These are phyloP conservation scores for Sarcodon aspratus DNA, from an alignment of 768 basidiomycete genomes.

Conservation along the genomic window DNA sequence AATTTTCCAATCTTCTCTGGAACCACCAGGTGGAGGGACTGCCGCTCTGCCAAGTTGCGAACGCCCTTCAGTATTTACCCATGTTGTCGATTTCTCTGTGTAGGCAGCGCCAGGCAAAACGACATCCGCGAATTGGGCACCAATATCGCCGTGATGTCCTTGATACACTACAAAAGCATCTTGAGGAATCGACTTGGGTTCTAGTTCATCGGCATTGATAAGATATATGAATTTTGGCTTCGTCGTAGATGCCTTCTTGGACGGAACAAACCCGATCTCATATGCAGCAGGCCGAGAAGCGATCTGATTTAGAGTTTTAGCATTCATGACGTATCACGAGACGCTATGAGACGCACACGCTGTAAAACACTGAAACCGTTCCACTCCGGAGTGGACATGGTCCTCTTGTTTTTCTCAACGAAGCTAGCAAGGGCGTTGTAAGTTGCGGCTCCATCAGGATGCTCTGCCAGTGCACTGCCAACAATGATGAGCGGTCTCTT, in stretches of 20 bases:
- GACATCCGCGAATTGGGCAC: slow-evolving; percentile 96
- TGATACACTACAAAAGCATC: slow-evolving; percentile 98
- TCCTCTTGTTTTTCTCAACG: slow-evolving; percentile 66
- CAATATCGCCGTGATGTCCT: slow-evolving; percentile 95
- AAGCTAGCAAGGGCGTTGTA: slow-evolving; percentile 72
- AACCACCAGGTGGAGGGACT: slow-evolving; percentile 89
- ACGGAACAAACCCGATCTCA: slow-evolving; percentile 88
- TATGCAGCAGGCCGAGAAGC: slow-evolving; percentile 92
- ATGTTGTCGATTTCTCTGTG: slow-evolving; percentile 84
- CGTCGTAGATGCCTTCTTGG: slow-evolving; percentile 59
- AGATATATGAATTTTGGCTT: slow-evolving; percentile 95
- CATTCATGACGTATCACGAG: background rate
- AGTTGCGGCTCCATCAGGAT: slow-evolving; percentile 69
- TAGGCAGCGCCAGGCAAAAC: slow-evolving; percentile 89
- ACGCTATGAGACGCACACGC: slow-evolving; percentile 44
- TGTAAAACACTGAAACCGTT: slow-evolving; percentile 91
- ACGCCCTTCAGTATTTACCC: slow-evolving; percentile 96
- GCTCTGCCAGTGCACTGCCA: slow-evolving; percentile 79
- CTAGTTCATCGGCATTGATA: slow-evolving; percentile 90
- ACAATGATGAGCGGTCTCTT: slow-evolving; percentile 90
- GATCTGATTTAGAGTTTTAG: slow-evolving; percentile 30
- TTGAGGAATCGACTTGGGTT: slow-evolving; percentile 77
- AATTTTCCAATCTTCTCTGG: slow-evolving; percentile 97
- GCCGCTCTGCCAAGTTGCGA: slow-evolving; percentile 85
- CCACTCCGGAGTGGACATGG: slow-evolving; percentile 82